phyloP scores from a whole-genome alignment of 1,284 basidiomycete genomes.

The Trichosporon sp. region DNA sequence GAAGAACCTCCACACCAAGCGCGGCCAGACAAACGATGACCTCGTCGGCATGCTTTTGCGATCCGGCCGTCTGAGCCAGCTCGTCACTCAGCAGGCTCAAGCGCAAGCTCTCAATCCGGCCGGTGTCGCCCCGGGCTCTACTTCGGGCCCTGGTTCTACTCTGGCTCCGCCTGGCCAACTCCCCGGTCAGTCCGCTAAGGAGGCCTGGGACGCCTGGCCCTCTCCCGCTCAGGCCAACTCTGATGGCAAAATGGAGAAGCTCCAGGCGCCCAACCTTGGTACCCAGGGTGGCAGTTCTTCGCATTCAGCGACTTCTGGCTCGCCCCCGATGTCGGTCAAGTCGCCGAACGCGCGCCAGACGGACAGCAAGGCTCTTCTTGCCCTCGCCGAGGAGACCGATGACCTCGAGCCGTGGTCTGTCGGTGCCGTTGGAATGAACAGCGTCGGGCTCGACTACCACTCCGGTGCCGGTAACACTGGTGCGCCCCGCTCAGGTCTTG shows the following conservation, averaged over 20 bases:
- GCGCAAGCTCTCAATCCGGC: conserved; percentile 8
- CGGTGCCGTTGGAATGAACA: conserved; percentile 28
- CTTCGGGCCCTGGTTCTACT: not conserved
- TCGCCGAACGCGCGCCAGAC: conserved; percentile 32
- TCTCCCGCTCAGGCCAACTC: conserved; percentile 13
- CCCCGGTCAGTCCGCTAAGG: conserved; percentile 24
- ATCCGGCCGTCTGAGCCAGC: conserved; percentile 32
- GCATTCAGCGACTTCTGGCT: conserved; percentile 29
- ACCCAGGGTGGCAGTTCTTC: conserved; percentile 7
- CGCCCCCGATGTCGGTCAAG: conserved; percentile 31
- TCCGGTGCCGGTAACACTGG: not conserved
- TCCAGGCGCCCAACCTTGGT: not conserved
- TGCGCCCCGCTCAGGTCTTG: conserved; percentile 5
- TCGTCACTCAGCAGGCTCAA: conserved; percentile 16
- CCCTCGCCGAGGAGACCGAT: conserved; percentile 46
- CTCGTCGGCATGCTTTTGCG: conserved; percentile 39
- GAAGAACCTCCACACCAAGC: conserved; percentile 95
- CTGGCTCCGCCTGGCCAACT: conserved; percentile 10
- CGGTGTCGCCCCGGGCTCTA: not conserved
- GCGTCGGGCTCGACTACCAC: conserved; percentile 21
- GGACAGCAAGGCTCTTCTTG: conserved; percentile 46
- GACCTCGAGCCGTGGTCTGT: conserved; percentile 46
- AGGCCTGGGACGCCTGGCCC: conserved; percentile 35
- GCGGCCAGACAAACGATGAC: conserved; percentile 57
- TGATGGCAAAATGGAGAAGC: conserved; percentile 14